phyloP scores from a whole-genome alignment of 345 rosid species.

The Raphanus raphanistrum region DNA sequence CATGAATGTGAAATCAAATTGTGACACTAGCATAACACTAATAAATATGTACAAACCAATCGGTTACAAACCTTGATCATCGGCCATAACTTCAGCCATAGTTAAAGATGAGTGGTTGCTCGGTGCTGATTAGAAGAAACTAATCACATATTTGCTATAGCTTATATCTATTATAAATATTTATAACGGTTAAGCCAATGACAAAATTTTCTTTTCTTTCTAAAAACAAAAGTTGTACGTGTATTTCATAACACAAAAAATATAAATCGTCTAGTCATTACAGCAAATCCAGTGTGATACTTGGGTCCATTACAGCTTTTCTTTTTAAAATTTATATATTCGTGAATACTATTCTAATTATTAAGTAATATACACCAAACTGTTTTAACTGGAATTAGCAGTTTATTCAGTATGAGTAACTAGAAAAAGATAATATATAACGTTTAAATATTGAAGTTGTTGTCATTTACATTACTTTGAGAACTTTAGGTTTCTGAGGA shows the following conservation, averaged over 20 bases:
- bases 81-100: not conserved
- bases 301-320: slow-evolving; percentile 35
- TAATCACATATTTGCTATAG: not conserved
- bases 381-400: not conserved
- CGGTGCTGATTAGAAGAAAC: not conserved
- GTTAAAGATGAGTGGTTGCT: not conserved
- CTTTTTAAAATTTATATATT: slow-evolving; percentile 6
- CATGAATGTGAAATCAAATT: not conserved
- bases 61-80: not conserved
- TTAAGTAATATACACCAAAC: not conserved
- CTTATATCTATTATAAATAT: not conserved
- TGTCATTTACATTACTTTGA: not conserved
- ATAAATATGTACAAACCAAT: not conserved
- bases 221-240: not conserved
- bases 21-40: not conserved
- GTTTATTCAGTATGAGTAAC: not conserved
- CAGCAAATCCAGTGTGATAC: slow-evolving; percentile 29
- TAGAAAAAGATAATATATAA: not conserved
- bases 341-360: not conserved
- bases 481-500: not conserved
- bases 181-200: not conserved
- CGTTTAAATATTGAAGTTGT: not conserved
- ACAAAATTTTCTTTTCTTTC: not conserved
- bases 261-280: slow-evolving; percentile 8
- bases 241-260: not conserved